phyloP scores from a whole-genome alignment of 805 yeast genomes.

The Saccharomycopsis sp. region DNA sequence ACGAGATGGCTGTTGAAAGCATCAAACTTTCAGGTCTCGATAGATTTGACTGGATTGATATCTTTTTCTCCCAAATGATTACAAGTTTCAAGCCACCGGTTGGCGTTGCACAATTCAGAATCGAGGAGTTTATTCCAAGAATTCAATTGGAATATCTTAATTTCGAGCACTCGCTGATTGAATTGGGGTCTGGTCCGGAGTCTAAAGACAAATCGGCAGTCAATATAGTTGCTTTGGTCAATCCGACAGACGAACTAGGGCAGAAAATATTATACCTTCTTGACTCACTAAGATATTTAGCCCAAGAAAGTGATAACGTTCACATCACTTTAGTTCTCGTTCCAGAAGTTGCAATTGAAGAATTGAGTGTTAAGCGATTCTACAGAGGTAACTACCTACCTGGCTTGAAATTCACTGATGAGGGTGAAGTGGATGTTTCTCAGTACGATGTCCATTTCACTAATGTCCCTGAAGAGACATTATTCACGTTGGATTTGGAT shows the following conservation, averaged over 20 bases:
- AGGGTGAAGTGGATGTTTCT: constrained; percentile 23
- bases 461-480: constrained; percentile 43
- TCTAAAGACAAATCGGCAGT: constrained; percentile 27
- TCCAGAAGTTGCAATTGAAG: constrained; percentile 39
- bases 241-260: constrained; percentile 66
- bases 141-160: constrained; percentile 10
- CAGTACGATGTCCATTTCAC: constrained; percentile 32
- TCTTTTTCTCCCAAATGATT: constrained; percentile 37
- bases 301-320: constrained; percentile 33
- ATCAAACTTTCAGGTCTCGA: constrained; percentile 7
- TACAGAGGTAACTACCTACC: constrained; percentile 43
- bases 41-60: constrained; percentile 40
- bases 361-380: constrained; percentile 49
- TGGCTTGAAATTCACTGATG: constrained; percentile 25
- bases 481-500: constrained; percentile 51
- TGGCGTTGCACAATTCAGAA: background rate
- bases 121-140: constrained; percentile 10
- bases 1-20: constrained; percentile 22
- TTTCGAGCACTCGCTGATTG: constrained; percentile 2
- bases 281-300: constrained; percentile 36
- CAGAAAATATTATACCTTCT: constrained; percentile 53
- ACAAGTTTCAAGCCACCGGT: constrained; percentile 30
- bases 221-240: constrained; percentile 54
- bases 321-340: constrained; percentile 48
- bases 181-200: constrained; percentile 4